A percentile compares a stretch with the other conserved stretches of the same genome.
Evolutionary conservation across 1,284 basidiomycete genomes (phyloP).

Genomic region (Puccinia hordei): DNA sequence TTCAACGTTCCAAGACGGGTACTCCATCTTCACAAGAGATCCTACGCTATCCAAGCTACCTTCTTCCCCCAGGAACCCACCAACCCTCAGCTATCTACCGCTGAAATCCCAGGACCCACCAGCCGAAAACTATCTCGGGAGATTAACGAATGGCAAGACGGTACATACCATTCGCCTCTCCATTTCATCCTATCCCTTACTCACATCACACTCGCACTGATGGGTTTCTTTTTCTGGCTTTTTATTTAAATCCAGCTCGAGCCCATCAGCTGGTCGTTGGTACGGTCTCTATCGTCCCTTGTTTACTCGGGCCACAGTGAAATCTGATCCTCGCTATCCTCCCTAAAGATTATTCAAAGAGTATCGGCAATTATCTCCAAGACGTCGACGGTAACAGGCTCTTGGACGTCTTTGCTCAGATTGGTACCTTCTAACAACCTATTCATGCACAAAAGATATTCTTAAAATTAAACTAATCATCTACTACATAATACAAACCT

Average conservation of each 20-base stretch:
- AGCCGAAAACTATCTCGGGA: conserved; percentile 55
- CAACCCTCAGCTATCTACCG: no score
- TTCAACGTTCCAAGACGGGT: no score
- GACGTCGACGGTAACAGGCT: conserved; percentile 65
- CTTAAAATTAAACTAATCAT: conserved; percentile 13
- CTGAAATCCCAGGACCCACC: conserved; percentile 57
- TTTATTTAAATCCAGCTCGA: conserved; percentile 29
- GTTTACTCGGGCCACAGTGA: no score
- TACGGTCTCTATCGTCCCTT: background rate
- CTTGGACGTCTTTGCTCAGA: conserved; percentile 65
- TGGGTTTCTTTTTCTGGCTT: conserved; percentile 29
- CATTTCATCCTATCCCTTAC: conserved; percentile 53
- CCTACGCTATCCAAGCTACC: no score
- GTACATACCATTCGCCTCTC: no score
- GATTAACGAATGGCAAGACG: conserved; percentile 58
- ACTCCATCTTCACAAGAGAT: no score
- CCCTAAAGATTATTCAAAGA: conserved; percentile 40
- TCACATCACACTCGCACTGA: conserved; percentile 58
- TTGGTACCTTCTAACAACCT: conserved; percentile 53
- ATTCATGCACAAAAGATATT: background rate
- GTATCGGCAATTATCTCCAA: conserved; percentile 62
- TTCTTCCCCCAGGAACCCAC: no score
- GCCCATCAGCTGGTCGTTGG: conserved; percentile 48
- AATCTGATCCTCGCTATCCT: background rate
- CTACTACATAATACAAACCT: conserved; percentile 54